A percentile compares a stretch with the other conserved stretches of the same genome.
Conservation (phyloP, 1,139 yeast species). For the Hemisphaericaspora lyxosophila region DNA sequence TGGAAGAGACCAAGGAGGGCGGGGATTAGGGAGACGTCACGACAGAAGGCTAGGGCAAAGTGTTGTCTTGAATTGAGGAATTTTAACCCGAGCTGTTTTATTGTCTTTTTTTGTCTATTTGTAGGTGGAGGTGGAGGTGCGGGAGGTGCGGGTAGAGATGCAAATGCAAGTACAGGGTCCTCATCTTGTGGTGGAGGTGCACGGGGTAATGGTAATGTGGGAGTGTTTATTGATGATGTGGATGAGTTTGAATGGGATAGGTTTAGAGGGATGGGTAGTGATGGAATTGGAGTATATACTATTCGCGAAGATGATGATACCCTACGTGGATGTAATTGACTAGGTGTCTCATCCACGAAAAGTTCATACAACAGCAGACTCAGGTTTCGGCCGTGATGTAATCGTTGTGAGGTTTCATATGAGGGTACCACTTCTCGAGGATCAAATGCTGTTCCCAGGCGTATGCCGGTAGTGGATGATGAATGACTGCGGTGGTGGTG, state of each 20-base stretch:
- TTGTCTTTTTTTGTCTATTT: constrained; percentile 10
- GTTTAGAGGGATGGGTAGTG: constrained; percentile 14
- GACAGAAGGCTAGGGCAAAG: constrained; percentile 65
- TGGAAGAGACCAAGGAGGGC: constrained; percentile 57
- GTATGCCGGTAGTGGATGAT: neutral
- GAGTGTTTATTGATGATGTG: constrained; percentile 8
- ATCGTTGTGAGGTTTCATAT: constrained; percentile 44
- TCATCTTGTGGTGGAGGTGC: too few relatives aligned
- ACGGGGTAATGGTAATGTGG: too few relatives aligned
- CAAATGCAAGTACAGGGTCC: neutral
- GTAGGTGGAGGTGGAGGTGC: constrained; percentile 5
- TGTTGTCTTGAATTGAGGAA: constrained; percentile 76
- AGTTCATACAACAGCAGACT: neutral
- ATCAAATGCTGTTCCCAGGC: constrained; percentile 17
- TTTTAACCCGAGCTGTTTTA: constrained; percentile 62
- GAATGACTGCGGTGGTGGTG: too few relatives aligned
- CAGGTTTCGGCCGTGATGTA: constrained; percentile 22
- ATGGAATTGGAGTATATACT: constrained; percentile 15
- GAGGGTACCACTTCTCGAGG: constrained; percentile 46
- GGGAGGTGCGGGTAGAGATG: constrained; percentile 5
- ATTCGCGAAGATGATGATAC: neutral
- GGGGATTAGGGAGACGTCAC: constrained; percentile 72
- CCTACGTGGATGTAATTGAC: neutral
- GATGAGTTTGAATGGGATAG: constrained; percentile 13
- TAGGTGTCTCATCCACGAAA: neutral